Evolutionary conservation across 257 asterid species (phyloP).

Genomic region (Penstemon newberryi): DNA sequence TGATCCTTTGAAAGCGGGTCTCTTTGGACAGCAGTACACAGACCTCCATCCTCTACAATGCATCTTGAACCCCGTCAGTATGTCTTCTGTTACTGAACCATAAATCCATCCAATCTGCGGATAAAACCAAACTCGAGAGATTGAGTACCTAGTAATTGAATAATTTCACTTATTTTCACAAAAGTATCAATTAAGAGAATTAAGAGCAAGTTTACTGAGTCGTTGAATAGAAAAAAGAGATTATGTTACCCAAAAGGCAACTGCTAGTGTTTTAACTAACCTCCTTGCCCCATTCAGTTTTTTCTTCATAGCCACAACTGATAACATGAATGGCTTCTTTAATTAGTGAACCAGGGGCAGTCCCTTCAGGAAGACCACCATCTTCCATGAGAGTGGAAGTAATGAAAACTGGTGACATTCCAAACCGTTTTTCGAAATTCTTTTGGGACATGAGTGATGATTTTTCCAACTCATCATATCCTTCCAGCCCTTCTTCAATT

Average conservation of each 20-base stretch:
- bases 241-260: not conserved
- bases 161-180: not conserved
- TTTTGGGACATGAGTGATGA: constrained; percentile 89
- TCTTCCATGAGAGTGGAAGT: constrained; percentile 80
- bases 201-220: not conserved
- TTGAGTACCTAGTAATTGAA: constrained; percentile 3
- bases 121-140: constrained; percentile 5
- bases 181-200: not conserved
- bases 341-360: constrained; percentile 54
- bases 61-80: constrained; percentile 89
- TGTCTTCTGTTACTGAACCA: constrained; percentile 83
- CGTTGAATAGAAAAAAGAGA: not conserved
- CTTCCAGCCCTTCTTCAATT: constrained; percentile 87
- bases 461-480: constrained; percentile 82
- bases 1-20: constrained; percentile 85
- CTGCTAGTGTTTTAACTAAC: constrained; percentile 31
- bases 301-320: constrained; percentile 85
- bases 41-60: constrained; percentile 90
- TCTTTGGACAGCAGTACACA: constrained; percentile 70
- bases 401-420: constrained; percentile 80
- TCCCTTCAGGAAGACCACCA: constrained; percentile 80
- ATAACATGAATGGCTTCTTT: constrained; percentile 91
- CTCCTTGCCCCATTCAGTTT: constrained; percentile 94
- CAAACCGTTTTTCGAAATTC: constrained; percentile 77
- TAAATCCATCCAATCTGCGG: constrained; percentile 88